Percentiles rank a stretch among this genome's conserved stretches.
Conservation (phyloP, 805 yeast genomes). For the Wickerhamomyces chambardii region DNA sequence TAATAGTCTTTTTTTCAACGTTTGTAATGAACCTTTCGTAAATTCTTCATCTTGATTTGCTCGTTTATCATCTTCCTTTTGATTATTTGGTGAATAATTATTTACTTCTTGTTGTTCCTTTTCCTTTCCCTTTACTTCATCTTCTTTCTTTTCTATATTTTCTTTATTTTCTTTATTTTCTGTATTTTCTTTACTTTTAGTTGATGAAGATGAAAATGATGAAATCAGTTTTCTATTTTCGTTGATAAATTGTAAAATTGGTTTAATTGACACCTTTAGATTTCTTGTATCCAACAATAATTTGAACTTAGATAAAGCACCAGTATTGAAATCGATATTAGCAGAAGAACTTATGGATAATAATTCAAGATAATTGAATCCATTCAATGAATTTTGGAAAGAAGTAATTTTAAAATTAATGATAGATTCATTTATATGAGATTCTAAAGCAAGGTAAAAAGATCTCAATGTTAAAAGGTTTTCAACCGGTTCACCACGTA, state of each 20-base stretch:
- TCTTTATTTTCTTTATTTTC: too few species aligned
- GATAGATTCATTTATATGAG: conserved; percentile 2
- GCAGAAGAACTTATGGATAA: conserved; percentile 10
- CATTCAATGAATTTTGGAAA: conserved; percentile 10
- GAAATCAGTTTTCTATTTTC: not conserved
- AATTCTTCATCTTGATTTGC: not conserved
- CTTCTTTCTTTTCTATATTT: too few species aligned
- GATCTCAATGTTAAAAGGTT: too few species aligned
- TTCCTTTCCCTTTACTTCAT: not conserved
- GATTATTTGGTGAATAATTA: conserved; percentile 1
- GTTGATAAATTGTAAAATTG: too few species aligned
- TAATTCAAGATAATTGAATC: conserved; percentile 11
- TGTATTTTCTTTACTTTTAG: too few species aligned
- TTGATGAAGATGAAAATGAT: too few species aligned
- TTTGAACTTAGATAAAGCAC: conserved; percentile 9
- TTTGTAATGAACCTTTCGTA: not conserved
- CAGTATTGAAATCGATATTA: conserved; percentile 9
- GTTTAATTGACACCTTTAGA: conserved; percentile 6
- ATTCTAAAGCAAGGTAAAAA: not conserved
- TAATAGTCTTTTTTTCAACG: conserved; percentile 1
- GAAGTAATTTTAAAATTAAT: conserved; percentile 5
- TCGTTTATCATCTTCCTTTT: conserved; percentile 1
- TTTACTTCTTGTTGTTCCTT: conserved; percentile 3
- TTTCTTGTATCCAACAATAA: conserved; percentile 10
- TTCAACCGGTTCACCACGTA: too few species aligned